A percentile compares a stretch with the other conserved stretches of the same genome.
Conservation (phyloP, 352 stramenopile species). For the Globisporangium carolinianum region DNA sequence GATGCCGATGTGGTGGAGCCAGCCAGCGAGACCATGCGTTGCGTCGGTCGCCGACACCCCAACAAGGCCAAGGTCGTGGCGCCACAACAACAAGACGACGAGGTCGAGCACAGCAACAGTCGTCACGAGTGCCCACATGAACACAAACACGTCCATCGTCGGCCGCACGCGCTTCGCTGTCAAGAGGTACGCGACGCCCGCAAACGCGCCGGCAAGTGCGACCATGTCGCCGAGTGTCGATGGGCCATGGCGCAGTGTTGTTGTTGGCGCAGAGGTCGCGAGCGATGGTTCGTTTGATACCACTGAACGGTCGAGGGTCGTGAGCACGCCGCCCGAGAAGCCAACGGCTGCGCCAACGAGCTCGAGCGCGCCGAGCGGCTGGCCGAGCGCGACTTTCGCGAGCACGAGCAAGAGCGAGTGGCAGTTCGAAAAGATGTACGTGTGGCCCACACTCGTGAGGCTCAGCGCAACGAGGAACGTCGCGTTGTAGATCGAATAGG, state of each 20-base stretch:
- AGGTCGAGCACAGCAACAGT: conserved; percentile 23
- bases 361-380: conserved; percentile 27
- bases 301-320: conserved; percentile 8
- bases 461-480: conserved; percentile 43
- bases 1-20: conserved; percentile 38
- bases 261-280: neutral
- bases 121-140: conserved; percentile 35
- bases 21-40: conserved; percentile 29
- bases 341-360: conserved; percentile 30
- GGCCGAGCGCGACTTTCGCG: conserved; percentile 32
- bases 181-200: conserved; percentile 37
- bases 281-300: conserved; percentile 15
- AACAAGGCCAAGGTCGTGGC: conserved; percentile 3
- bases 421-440: conserved; percentile 52
- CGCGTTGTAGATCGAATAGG: conserved; percentile 40
- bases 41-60: conserved; percentile 7
- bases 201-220: conserved; percentile 45
- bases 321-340: conserved; percentile 34
- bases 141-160: conserved; percentile 27
- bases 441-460: conserved; percentile 45
- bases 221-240: conserved; percentile 33
- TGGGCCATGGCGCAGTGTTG: neutral
- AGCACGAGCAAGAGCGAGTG: conserved; percentile 49
- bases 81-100: conserved; percentile 18
- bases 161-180: conserved; percentile 36